Evolutionary conservation across 192 early-diverging fungal genomes (phyloP), one percentile per base, ranked within the genome.

Genomic region (Cladochytrium replicatum): DNA sequence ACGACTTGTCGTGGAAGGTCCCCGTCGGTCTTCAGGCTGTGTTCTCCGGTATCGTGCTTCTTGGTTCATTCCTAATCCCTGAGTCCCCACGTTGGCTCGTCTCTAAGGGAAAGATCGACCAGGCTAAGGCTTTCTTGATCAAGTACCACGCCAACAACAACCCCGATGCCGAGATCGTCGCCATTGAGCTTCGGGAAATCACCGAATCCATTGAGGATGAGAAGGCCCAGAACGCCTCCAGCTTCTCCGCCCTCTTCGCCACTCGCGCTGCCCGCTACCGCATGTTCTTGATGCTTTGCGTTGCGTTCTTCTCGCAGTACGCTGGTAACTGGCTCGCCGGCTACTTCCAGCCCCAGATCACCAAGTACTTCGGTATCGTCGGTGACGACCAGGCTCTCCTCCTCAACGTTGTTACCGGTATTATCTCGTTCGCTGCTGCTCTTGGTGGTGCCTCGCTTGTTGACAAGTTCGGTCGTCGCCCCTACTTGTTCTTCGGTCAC

Each of bases 61-160:
- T 71, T 48, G 67, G 74, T 32, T 32, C 67, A 47, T 66, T 68
- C 6, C 69, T 79, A 62, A 68, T 83, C 34, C 78, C 81, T 28
- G 80, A 70, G 54, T 89, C 89, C 4, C 87, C 89, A 6, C 84
- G 89, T 60, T 92, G 88, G 87, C 73, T 92, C 41, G 66, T 86
- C 26, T 70, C 74, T 50, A 50, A 83, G 29, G 81, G 72, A 40
- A 74, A 73, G 15, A 43, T 57, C 26, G 88, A 88, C 26, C 79
- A 92, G 56, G 82, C 81, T 1, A 67, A 72, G n/a, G 11, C 48
- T 19, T 72, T 84, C 3, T 64, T 92, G 27, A 81, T 81, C 9
- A 67, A 82, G 28, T 62, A 87, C 52, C 85, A 87, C 48, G 60
- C 66, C 19, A 51, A 70, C 34, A 77, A 67, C 17, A 55, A 73